Evolutionary conservation across 805 yeast genomes (phyloP).

Genomic region (Isabelozyma gotoi): DNA sequence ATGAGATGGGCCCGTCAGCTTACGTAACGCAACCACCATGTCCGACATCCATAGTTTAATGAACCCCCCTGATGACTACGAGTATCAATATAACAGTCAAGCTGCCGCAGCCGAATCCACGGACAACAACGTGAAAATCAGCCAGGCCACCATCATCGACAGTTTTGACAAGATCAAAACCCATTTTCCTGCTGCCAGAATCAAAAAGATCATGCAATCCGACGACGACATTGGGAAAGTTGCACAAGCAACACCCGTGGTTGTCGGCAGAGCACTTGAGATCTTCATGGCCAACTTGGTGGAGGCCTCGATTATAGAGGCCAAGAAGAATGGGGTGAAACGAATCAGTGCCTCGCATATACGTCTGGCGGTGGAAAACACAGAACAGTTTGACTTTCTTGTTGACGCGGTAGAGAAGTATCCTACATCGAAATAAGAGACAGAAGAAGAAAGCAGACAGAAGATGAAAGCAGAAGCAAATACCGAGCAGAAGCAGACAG

Average conservation of each 20-base stretch:
- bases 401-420: conserved; percentile 71
- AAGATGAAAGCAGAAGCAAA: not conserved
- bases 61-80: conserved; percentile 2
- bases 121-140: conserved; percentile 12
- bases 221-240: conserved; percentile 99
- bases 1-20: not conserved
- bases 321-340: conserved; percentile 70
- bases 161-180: conserved; percentile 61
- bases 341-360: conserved; percentile 82
- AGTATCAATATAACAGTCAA: not conserved
- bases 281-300: conserved; percentile 87
- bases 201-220: conserved; percentile 94
- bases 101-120: conserved; percentile 1
- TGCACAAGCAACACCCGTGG: conserved; percentile 98
- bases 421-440: conserved; percentile 38
- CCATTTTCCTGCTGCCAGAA: conserved; percentile 89
- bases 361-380: conserved; percentile 76
- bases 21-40: conserved; percentile 2
- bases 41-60: conserved; percentile 5
- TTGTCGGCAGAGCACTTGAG: conserved; percentile 93
- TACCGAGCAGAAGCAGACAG: no score
- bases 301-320: conserved; percentile 77
- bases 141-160: conserved; percentile 30
- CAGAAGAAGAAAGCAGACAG: not conserved
- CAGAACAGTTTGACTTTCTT: conserved; percentile 91